Conservation (phyloP, 352 stramenopile genomes). For the Blastocystis sp. region DNA sequence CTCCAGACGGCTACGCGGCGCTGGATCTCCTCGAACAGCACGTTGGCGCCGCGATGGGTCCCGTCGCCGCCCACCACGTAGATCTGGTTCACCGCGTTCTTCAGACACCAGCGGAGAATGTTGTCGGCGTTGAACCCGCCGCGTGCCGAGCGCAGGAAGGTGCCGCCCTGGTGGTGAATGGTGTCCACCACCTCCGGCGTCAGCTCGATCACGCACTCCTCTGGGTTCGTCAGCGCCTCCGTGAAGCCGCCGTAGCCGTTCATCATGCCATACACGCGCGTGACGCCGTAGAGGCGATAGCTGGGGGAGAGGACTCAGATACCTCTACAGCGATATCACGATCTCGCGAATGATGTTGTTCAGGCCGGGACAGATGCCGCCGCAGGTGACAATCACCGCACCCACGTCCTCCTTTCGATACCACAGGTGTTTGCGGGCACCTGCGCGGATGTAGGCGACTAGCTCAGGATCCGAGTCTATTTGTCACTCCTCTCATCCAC, state of each 20-base stretch:
- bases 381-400: constrained; percentile 80
- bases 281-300: constrained; percentile 65
- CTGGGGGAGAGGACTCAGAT: constrained; percentile 53
- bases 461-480: constrained; percentile 13
- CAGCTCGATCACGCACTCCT: constrained; percentile 70
- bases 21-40: constrained; percentile 68
- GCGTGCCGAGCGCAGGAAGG: constrained; percentile 80
- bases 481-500: background rate
- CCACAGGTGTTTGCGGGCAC: constrained; percentile 67
- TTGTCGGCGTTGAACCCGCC: constrained; percentile 90
- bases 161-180: constrained; percentile 80
- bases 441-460: constrained; percentile 64
- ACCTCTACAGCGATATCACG: constrained; percentile 73
- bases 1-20: background rate
- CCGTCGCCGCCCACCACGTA: constrained; percentile 94
- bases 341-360: constrained; percentile 95
- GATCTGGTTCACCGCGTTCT: constrained; percentile 78
- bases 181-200: constrained; percentile 66
- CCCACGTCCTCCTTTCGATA: constrained; percentile 71
- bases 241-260: constrained; percentile 68
- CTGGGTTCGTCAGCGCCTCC: constrained; percentile 63
- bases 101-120: constrained; percentile 81
- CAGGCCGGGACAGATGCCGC: constrained; percentile 85
- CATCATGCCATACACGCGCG: constrained; percentile 70
- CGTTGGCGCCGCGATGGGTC: constrained; percentile 86